phyloP scores from a whole-genome alignment of 2,329 filamentous ascomycete species.

The Colletotrichum sojae region DNA sequence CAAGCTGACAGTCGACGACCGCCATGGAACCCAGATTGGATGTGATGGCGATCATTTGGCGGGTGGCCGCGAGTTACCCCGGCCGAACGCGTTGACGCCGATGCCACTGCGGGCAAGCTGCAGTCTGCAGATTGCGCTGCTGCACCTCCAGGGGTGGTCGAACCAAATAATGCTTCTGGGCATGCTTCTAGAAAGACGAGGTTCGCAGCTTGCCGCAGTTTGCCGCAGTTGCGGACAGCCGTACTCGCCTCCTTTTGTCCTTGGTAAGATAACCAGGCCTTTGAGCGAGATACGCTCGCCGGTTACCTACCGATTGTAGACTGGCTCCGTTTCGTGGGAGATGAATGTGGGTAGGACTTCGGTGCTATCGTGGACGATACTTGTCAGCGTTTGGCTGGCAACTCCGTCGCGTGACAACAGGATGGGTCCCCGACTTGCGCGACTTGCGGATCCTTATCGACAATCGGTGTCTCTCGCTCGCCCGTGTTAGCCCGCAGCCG shows the following conservation, averaged over 20 bases:
- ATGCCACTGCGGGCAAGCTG: conserved; percentile 17
- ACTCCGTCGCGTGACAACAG: conserved; percentile 29
- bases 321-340: conserved; percentile 40
- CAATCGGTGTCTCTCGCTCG: neutral
- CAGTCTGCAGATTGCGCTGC: conserved; percentile 24
- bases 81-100: conserved; percentile 11
- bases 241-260: neutral
- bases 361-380: conserved; percentile 24
- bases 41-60: no score
- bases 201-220: neutral
- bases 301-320: conserved; percentile 37
- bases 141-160: conserved; percentile 28
- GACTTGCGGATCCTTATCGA: conserved; percentile 37
- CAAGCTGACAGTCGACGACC: neutral
- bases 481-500: neutral
- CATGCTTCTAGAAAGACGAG: conserved; percentile 37
- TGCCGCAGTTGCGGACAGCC: neutral
- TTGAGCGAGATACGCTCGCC: conserved; percentile 24
- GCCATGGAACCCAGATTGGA: neutral
- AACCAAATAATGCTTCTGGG: conserved; percentile 15
- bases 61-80: neutral
- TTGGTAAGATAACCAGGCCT: conserved; percentile 12
- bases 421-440: conserved; percentile 18
- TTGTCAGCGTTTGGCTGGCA: conserved; percentile 25
- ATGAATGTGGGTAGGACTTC: conserved; percentile 34